Evolutionary conservation across 2,329 filamentous ascomycete species (phyloP).

Genomic region (Colletotrichum incanum): DNA sequence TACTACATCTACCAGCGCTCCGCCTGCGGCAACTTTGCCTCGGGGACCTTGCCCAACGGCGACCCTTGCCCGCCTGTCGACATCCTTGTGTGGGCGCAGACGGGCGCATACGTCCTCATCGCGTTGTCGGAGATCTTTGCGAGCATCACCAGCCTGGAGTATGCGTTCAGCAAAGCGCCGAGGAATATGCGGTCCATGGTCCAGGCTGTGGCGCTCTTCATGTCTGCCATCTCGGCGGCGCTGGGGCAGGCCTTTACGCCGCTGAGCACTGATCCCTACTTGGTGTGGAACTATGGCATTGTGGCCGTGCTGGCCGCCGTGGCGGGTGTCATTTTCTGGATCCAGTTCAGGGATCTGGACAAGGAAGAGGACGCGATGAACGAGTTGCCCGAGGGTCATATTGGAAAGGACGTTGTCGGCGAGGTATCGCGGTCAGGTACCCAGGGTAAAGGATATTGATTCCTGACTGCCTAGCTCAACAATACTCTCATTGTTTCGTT

Average conservation of each 20-base stretch:
- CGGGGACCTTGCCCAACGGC: conserved; percentile 45
- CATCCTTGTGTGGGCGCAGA: conserved; percentile 76
- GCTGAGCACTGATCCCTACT: conserved; percentile 71
- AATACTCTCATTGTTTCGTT: not conserved
- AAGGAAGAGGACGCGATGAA: conserved; percentile 78
- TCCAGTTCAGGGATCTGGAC: conserved; percentile 75
- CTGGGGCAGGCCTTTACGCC: conserved; percentile 72
- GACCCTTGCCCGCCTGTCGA: conserved; percentile 61
- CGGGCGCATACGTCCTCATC: conserved; percentile 64
- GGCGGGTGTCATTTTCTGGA: conserved; percentile 78
- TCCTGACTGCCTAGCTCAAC: not conserved
- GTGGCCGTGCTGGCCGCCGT: conserved; percentile 77
- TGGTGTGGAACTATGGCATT: conserved; percentile 81
- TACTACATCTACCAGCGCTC: conserved; percentile 76
- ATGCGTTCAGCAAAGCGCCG: conserved; percentile 83
- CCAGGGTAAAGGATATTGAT: not conserved
- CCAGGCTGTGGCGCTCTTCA: conserved; percentile 78
- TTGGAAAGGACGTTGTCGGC: not conserved
- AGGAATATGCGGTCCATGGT: conserved; percentile 84
- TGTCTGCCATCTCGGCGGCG: conserved; percentile 77
- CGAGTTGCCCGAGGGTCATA: conserved; percentile 60
- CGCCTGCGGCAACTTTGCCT: conserved; percentile 66
- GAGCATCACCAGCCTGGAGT: conserved; percentile 75
- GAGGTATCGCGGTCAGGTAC: not conserved
- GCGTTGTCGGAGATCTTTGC: conserved; percentile 66